These are phyloP conservation scores for Xylaria curta DNA, from an alignment of 495 filamentous ascomycete species.

Conservation along the genomic window DNA sequence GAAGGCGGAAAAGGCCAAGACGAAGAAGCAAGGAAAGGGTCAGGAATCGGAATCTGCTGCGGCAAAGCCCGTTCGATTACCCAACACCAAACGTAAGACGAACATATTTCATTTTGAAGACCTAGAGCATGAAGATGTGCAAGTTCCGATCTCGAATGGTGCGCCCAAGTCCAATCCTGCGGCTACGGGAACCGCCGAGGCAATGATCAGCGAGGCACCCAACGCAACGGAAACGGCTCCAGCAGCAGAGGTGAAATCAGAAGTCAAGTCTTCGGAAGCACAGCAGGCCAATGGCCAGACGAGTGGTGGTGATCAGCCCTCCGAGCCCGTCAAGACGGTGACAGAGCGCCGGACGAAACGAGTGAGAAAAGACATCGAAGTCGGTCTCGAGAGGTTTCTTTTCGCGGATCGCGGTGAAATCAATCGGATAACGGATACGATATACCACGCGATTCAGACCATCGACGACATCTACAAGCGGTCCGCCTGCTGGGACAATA, in stretches of 20 bases:
- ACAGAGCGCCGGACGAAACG: constrained; percentile 49
- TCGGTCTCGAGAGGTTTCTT: constrained; percentile 87
- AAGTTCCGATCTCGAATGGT: constrained; percentile 52
- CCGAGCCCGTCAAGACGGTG: constrained; percentile 31
- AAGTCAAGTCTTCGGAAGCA: constrained; percentile 31
- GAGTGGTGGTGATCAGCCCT: constrained; percentile 14
- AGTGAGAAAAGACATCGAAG: constrained; percentile 76
- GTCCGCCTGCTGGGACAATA: constrained; percentile 84
- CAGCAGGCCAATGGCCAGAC: constrained; percentile 28
- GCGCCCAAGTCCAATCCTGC: constrained; percentile 42
- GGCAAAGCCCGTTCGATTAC: constrained; percentile 66
- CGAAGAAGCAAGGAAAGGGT: constrained; percentile 54
- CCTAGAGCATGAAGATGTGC: constrained; percentile 66
- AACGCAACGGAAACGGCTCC: constrained; percentile 37
- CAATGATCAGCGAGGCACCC: constrained; percentile 48
- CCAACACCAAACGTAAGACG: constrained; percentile 79
- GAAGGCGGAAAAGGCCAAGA: constrained; percentile 72
- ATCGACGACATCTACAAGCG: constrained; percentile 82
- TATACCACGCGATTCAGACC: constrained; percentile 79
- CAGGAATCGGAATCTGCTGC: constrained; percentile 65
- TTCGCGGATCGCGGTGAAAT: constrained; percentile 76
- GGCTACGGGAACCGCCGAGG: constrained; percentile 43
- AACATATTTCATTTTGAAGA: constrained; percentile 87
- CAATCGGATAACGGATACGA: constrained; percentile 77
- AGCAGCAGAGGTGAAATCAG: constrained; percentile 29